phyloP scores from a whole-genome alignment of 1,284 basidiomycete species.

The Jaminaea rosea region DNA sequence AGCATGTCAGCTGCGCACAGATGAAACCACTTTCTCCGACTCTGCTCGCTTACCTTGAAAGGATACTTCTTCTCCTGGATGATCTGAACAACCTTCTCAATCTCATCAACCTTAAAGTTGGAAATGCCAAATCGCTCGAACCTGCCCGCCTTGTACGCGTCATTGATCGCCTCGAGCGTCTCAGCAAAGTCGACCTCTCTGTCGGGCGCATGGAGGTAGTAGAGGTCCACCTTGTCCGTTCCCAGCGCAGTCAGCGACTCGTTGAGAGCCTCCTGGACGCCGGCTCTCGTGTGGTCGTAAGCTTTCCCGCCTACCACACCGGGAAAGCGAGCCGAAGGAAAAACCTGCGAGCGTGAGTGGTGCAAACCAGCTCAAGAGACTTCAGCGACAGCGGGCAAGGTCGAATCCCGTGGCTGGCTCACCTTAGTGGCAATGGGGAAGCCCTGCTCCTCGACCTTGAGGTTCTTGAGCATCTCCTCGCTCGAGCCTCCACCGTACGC shows the following conservation, averaged over 20 bases:
- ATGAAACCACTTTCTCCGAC: too few relatives aligned
- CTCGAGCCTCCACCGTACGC: conserved; percentile 47
- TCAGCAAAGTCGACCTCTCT: conserved; percentile 51
- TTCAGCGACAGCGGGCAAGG: too few relatives aligned
- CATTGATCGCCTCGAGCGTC: conserved; percentile 53
- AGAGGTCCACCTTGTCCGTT: conserved; percentile 51
- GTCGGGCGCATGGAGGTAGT: conserved; percentile 57
- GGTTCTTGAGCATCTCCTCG: conserved; percentile 21
- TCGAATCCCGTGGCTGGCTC: too few relatives aligned
- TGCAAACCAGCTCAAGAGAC: too few relatives aligned
- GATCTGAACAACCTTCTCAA: conserved; percentile 59
- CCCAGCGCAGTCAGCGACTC: conserved; percentile 45
- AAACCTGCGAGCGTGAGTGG: background rate
- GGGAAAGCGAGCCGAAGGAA: conserved; percentile 11
- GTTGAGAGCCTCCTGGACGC: conserved; percentile 37
- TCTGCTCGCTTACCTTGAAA: too few relatives aligned
- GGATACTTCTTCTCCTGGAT: conserved; percentile 56
- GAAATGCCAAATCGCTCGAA: conserved; percentile 54
- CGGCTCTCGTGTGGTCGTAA: conserved; percentile 47
- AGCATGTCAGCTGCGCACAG: too few relatives aligned
- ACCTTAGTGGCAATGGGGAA: conserved; percentile 32
- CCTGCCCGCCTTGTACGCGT: conserved; percentile 54
- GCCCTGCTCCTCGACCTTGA: conserved; percentile 14
- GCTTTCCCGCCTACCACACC: conserved; percentile 8
- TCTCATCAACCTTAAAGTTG: conserved; percentile 56